Evolutionary conservation across 192 early-diverging fungal genomes (phyloP).

Genomic region (Tieghemiomyces parasiticus): DNA sequence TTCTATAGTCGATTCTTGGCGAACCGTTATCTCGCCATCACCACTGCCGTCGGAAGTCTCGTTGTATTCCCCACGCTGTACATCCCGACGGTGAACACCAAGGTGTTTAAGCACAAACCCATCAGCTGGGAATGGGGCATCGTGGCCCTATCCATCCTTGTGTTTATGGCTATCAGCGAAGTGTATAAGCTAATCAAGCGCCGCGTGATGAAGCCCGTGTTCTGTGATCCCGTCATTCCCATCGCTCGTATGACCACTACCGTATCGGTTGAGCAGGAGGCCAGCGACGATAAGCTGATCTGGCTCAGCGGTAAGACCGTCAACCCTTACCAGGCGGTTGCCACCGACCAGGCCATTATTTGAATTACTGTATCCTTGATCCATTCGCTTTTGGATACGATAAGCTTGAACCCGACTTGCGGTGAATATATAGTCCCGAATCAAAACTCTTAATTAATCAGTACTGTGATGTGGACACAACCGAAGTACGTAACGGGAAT

Average conservation of each 20-base stretch:
- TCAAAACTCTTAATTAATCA: too few species aligned
- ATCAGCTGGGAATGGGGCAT: slow-evolving; percentile 64
- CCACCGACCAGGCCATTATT: too few species aligned
- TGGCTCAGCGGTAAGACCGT: neutral
- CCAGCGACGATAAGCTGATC: neutral
- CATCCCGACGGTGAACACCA: slow-evolving; percentile 46
- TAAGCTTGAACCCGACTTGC: too few species aligned
- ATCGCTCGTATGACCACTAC: slow-evolving; percentile 6
- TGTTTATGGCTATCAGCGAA: slow-evolving; percentile 48
- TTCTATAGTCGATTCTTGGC: slow-evolving; percentile 21
- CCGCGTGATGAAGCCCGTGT: neutral
- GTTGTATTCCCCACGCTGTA: slow-evolving; percentile 41
- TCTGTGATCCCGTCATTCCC: neutral
- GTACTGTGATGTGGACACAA: too few species aligned
- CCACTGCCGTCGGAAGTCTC: slow-evolving; percentile 29
- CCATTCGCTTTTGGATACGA: too few species aligned
- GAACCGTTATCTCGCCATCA: slow-evolving; percentile 34
- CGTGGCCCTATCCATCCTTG: slow-evolving; percentile 33
- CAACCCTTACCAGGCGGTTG: too few species aligned
- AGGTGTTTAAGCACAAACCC: slow-evolving; percentile 42
- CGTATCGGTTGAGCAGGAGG: neutral
- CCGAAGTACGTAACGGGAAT: too few species aligned
- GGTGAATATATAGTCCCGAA: too few species aligned
- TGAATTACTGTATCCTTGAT: too few species aligned
- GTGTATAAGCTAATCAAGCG: slow-evolving; percentile 48